A percentile compares a stretch with the other conserved stretches of the same genome.
Evolutionary conservation across 139 green algal genomes (phyloP).

Genomic region (Picochlorum sp.): DNA sequence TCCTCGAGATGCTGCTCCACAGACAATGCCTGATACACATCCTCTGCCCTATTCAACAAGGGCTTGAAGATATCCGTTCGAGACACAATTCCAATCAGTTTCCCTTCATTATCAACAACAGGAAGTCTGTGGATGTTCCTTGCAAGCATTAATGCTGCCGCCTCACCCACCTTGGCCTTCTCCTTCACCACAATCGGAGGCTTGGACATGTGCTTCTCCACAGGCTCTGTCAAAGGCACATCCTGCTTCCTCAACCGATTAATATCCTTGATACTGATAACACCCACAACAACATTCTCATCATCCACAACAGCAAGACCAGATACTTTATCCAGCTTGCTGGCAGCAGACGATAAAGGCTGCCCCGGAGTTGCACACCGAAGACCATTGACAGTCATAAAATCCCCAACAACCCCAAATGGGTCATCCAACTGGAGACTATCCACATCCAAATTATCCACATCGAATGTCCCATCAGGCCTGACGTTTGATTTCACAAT

Average conservation of each 20-base stretch:
- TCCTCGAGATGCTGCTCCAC: not conserved
- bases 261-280: constrained; percentile 63
- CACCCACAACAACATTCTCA: constrained; percentile 41
- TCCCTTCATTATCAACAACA: constrained; percentile 46
- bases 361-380: constrained; percentile 20
- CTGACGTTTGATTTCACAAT: not conserved
- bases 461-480: constrained; percentile 12
- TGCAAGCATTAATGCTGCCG: constrained; percentile 54
- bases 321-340: constrained; percentile 40
- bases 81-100: constrained; percentile 38
- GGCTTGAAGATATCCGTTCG: constrained; percentile 59
- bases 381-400: constrained; percentile 21
- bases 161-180: constrained; percentile 33
- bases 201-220: constrained; percentile 49
- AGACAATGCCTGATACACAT: constrained; percentile 37
- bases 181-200: constrained; percentile 44
- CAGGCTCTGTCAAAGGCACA: constrained; percentile 33
- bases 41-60: constrained; percentile 36
- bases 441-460: constrained; percentile 10
- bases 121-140: constrained; percentile 58
- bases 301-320: constrained; percentile 54
- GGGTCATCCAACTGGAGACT: constrained; percentile 12
- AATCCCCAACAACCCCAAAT: constrained; percentile 17
- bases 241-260: constrained; percentile 43
- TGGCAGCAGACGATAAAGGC: constrained; percentile 19